Conservation (phyloP, 2,329 filamentous ascomycete species). For the Colletotrichum tanaceti region DNA sequence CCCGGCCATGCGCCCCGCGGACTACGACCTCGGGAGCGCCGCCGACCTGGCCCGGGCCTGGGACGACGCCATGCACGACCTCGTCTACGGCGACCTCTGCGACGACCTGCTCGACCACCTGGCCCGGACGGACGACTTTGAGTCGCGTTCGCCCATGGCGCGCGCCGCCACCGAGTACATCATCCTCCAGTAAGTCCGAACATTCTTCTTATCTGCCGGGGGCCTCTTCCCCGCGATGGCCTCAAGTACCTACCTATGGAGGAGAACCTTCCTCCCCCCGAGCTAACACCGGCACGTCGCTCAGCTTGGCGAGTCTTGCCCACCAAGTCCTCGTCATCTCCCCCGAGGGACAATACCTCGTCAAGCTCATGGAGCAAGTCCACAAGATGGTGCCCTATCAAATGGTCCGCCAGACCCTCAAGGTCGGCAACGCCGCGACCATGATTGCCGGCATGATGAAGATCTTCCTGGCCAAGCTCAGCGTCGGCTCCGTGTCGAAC, state of each 20-base stretch:
- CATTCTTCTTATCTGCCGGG: too few species aligned
- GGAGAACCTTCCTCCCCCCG: background rate
- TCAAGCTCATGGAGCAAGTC: slow-evolving; percentile 76
- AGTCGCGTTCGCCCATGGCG: slow-evolving; percentile 71
- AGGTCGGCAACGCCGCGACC: slow-evolving; percentile 81
- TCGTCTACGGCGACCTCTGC: slow-evolving; percentile 76
- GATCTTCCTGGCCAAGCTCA: slow-evolving; percentile 81
- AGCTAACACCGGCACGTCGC: background rate
- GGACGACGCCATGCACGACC: slow-evolving; percentile 72
- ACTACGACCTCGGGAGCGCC: slow-evolving; percentile 70
- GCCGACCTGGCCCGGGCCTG: slow-evolving; percentile 73
- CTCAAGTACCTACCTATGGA: fast-evolving
- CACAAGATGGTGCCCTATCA: slow-evolving; percentile 79
- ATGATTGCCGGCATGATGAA: slow-evolving; percentile 83
- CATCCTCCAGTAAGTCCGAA: slow-evolving; percentile 71
- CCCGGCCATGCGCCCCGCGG: slow-evolving; percentile 39
- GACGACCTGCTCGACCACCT: slow-evolving; percentile 73
- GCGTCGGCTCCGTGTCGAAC: slow-evolving; percentile 79
- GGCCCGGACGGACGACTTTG: slow-evolving; percentile 70
- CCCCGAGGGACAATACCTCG: slow-evolving; percentile 78
- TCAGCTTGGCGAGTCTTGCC: slow-evolving; percentile 76
- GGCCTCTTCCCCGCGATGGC: background rate
- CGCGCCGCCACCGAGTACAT: slow-evolving; percentile 74
- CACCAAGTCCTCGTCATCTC: slow-evolving; percentile 80
- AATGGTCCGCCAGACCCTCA: slow-evolving; percentile 77